Percentiles rank a stretch among this genome's conserved stretches.
These are phyloP conservation scores for Chlorokybus atmophyticus DNA, from an alignment of 139 green algal genomes.

Conservation along the genomic window DNA sequence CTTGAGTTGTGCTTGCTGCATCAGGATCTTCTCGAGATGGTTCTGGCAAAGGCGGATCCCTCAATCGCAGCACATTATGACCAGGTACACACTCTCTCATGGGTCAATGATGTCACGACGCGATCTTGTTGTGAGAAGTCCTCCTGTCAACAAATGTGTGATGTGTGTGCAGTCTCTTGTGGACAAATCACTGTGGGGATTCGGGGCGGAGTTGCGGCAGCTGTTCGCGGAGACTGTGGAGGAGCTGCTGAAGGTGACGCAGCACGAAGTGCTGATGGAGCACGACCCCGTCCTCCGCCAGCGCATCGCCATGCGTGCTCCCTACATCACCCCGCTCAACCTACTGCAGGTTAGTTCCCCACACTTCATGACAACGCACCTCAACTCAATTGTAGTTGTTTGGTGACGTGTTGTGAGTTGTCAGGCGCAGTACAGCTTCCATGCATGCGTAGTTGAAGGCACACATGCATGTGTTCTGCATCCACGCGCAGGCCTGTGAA, in stretches of 20 bases:
- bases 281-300: constrained; percentile 40
- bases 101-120: too few species aligned
- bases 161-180: constrained; percentile 28
- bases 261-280: background rate
- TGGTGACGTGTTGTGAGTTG: too few species aligned
- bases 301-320: constrained; percentile 70
- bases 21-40: constrained; percentile 41
- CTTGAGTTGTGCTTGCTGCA: too few species aligned
- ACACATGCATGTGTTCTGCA: too few species aligned
- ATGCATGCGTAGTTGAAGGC: too few species aligned
- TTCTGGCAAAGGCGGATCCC: constrained; percentile 34
- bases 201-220: constrained; percentile 21
- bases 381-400: too few species aligned
- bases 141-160: background rate
- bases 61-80: constrained; percentile 12
- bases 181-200: constrained; percentile 3
- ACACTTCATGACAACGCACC: too few species aligned
- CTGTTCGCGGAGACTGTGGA: constrained; percentile 14
- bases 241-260: constrained; percentile 13
- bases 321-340: constrained; percentile 88
- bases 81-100: too few species aligned
- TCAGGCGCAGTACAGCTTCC: too few species aligned
- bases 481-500: too few species aligned
- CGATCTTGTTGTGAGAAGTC: too few species aligned
- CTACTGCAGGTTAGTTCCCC: constrained; percentile 81